Evolutionary conservation across 106 monocot genomes (phyloP), one percentile per base, ranked within the genome.

Genomic region (Dioscorea dumetorum): DNA sequence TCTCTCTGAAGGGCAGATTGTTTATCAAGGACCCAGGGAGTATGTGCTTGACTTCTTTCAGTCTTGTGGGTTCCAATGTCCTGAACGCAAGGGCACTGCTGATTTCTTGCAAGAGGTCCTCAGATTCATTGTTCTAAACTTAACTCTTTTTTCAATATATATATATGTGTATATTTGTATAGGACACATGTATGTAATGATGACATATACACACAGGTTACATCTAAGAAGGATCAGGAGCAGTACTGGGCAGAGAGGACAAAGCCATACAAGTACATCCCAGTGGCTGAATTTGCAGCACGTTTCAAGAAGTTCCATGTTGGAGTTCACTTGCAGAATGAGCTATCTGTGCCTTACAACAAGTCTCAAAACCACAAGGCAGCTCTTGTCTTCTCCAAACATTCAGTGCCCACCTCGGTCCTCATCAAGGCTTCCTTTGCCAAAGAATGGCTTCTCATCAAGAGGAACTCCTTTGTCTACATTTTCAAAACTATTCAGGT

Each of bases 21-120:
- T 93, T 33, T 93, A 88, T 60, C 85, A 93, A 49, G 93, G 93
- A 16, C 93, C 93, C 10, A 77, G 93, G 1, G 83, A 88, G 58
- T 12, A 68, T 58, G 83, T 93, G 16, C 69, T 93, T 15, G 78
- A 79, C 4, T 93, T 93, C 74, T 93, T 93, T 52, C 78, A 84
- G 72, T 56, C 63, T 58, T 83, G 78, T 11, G 93, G 88, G 50
- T 93, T 93, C 73, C 57, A 50, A 24, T 93, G 93, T 67, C 93
- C 93, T 12, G 88, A 93, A 24, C 68, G 93, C 32, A 93, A 93
- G 65, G 88, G 93, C 58, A 70, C 76, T 13, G 93, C 88, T 13
- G 93, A 93, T 54, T 93, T 93, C 70, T 65, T 93, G 28, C 93
- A 93, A 75, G 93, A 93, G 83, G 91, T 92, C 6, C 6, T 28